Percentiles rank a stretch among this genome's conserved stretches.
Conservation (phyloP, 768 basidiomycete species). For the Polyporus arcularius region DNA sequence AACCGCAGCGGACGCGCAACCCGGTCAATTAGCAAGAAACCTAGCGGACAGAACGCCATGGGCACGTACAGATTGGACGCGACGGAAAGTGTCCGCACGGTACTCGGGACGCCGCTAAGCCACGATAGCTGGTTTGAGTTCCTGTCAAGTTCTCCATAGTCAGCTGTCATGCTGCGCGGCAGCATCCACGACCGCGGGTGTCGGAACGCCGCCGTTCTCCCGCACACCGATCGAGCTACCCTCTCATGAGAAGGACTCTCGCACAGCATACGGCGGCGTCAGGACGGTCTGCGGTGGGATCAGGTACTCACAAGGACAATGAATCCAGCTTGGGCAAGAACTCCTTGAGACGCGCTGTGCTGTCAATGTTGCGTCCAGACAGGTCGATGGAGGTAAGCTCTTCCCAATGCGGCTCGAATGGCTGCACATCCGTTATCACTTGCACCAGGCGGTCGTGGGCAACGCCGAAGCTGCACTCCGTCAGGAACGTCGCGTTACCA, state of each 20-base stretch:
- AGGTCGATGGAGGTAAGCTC: slow-evolving; percentile 73
- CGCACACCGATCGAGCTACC: background rate
- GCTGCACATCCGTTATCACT: slow-evolving; percentile 92
- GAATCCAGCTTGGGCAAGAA: slow-evolving; percentile 82
- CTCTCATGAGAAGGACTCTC: slow-evolving; percentile 1
- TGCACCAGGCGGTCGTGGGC: slow-evolving; percentile 90
- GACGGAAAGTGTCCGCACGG: slow-evolving; percentile 75
- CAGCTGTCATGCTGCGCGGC: background rate
- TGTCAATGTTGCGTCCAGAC: slow-evolving; percentile 70
- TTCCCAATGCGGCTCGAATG: slow-evolving; percentile 96
- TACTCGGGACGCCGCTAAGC: slow-evolving; percentile 76
- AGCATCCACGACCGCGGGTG: background rate
- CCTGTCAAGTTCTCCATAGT: slow-evolving; percentile 37
- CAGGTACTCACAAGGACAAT: slow-evolving; percentile 66
- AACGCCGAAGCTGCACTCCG: slow-evolving; percentile 95
- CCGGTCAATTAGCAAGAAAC: background rate
- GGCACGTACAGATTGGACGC: slow-evolving; percentile 68
- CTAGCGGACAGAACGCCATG: slow-evolving; percentile 6
- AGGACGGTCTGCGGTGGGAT: background rate
- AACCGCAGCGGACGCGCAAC: background rate
- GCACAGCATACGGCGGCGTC: background rate
- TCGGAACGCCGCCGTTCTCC: background rate
- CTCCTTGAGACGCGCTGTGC: slow-evolving; percentile 84
- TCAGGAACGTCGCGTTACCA: slow-evolving; percentile 72
- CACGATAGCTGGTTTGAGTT: slow-evolving; percentile 75